A percentile compares a stretch with the other conserved stretches of the same genome.
phyloP scores from a whole-genome alignment of 177 flowering plant genomes.

The Vitis hybrid region DNA sequence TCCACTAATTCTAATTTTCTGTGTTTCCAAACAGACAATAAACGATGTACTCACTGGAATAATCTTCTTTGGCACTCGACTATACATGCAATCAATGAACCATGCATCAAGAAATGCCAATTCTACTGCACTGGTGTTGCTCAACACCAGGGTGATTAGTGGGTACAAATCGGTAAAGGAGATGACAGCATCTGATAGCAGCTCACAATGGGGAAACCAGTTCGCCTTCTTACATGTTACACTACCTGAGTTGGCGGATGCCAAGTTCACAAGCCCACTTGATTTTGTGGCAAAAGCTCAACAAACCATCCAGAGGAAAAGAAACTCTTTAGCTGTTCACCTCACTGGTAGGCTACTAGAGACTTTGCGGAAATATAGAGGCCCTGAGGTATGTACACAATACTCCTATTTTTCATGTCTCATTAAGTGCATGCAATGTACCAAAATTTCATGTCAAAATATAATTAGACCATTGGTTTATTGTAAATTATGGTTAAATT shows the following conservation, averaged over 20 bases:
- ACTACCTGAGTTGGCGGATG: slow-evolving; percentile 22
- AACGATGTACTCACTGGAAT: slow-evolving; percentile 43
- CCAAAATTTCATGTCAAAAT: no score
- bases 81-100: slow-evolving; percentile 37
- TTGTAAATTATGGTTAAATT: neutral
- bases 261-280: slow-evolving; percentile 26
- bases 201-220: slow-evolving; percentile 47
- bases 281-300: slow-evolving; percentile 34
- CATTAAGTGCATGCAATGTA: no score
- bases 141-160: slow-evolving; percentile 37
- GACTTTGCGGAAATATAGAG: slow-evolving; percentile 31
- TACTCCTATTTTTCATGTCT: no score
- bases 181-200: slow-evolving; percentile 27
- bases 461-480: no score
- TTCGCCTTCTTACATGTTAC: slow-evolving; percentile 44
- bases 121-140: slow-evolving; percentile 46
- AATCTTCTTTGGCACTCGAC: slow-evolving; percentile 34
- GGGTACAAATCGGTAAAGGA: slow-evolving; percentile 33
- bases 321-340: slow-evolving; percentile 29
- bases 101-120: slow-evolving; percentile 6
- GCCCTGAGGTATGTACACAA: slow-evolving; percentile 38
- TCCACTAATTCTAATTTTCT: neutral
- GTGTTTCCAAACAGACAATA: slow-evolving; percentile 24
- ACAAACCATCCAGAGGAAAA: slow-evolving; percentile 29
- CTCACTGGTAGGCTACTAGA: slow-evolving; percentile 40